phyloP scores from a whole-genome alignment of 495 filamentous ascomycete genomes.

The Aspergillus heteromorphus region DNA sequence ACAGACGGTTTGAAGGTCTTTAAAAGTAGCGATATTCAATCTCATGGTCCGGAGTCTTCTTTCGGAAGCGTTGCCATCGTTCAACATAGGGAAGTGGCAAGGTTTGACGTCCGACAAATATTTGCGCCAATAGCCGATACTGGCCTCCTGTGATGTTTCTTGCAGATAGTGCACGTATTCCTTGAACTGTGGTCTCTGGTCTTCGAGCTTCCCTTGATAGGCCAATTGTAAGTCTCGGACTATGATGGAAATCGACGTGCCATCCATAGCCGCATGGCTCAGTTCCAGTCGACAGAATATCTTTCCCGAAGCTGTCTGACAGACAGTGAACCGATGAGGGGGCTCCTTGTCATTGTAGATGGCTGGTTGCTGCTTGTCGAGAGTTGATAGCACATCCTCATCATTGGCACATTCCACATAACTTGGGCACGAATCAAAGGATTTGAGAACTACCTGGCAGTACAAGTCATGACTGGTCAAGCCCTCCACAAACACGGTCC shows the following conservation, averaged over 20 bases:
- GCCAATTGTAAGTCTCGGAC: constrained; percentile 41
- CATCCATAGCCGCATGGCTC: constrained; percentile 52
- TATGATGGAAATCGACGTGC: constrained; percentile 43
- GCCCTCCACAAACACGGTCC: constrained; percentile 49
- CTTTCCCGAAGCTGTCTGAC: constrained; percentile 30
- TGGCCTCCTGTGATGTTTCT: constrained; percentile 28
- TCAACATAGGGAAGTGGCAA: constrained; percentile 46
- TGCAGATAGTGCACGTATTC: constrained; percentile 47
- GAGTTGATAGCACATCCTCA: constrained; percentile 23
- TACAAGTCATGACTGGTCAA: constrained; percentile 39
- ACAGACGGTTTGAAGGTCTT: constrained; percentile 36
- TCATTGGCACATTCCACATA: constrained; percentile 31
- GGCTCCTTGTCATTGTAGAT: constrained; percentile 30
- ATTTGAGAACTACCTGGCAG: constrained; percentile 48
- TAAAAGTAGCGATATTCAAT: constrained; percentile 24
- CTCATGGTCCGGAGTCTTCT: constrained; percentile 31
- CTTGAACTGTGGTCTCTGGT: constrained; percentile 46
- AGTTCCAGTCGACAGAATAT: constrained; percentile 52
- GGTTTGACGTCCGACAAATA: constrained; percentile 46
- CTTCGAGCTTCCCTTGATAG: constrained; percentile 38
- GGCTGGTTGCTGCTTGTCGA: constrained; percentile 31
- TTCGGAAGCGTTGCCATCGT: constrained; percentile 20
- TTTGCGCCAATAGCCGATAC: constrained; percentile 48
- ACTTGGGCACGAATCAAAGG: constrained; percentile 24
- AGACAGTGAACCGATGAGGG: constrained; percentile 48